Evolutionary conservation across 768 basidiomycete species (phyloP).

Genomic region (Hysterangium stoloniferum): DNA sequence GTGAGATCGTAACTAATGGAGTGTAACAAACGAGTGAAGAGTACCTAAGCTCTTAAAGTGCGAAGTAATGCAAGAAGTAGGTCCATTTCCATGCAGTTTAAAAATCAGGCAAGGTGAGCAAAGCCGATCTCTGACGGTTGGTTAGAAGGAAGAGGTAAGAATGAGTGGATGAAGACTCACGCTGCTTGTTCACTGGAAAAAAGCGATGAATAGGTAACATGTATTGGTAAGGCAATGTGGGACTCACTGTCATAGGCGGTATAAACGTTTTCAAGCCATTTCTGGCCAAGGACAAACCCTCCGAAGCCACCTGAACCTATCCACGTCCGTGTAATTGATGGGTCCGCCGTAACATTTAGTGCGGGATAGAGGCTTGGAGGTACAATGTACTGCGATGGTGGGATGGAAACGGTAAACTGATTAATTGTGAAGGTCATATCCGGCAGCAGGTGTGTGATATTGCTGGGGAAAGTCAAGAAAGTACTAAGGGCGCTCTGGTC

Average conservation of each 20-base stretch:
- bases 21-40: too few species aligned
- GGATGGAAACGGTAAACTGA: neutral
- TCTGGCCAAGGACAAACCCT: conserved; percentile 1
- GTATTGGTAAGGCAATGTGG: neutral
- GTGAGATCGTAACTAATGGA: too few species aligned
- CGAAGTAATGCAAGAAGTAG: too few species aligned
- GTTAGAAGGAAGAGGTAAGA: neutral
- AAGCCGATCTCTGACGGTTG: neutral
- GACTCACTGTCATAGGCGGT: conserved; percentile 8
- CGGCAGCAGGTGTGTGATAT: neutral
- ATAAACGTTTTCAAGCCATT: conserved; percentile 5
- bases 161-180: neutral
- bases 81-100: too few species aligned
- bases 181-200: conserved; percentile 4
- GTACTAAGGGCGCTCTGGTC: neutral
- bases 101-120: conserved; percentile 3
- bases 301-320: neutral
- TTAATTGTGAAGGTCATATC: neutral
- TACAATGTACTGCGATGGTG: conserved; percentile 4
- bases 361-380: neutral
- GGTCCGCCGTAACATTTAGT: conserved; percentile 6
- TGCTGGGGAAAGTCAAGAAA: conserved; percentile 6
- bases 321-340: neutral
- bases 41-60: too few species aligned
- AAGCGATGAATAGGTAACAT: neutral